Conservation (phyloP, 306 rosid genomes). For the Cucurbita argyrosperma region DNA sequence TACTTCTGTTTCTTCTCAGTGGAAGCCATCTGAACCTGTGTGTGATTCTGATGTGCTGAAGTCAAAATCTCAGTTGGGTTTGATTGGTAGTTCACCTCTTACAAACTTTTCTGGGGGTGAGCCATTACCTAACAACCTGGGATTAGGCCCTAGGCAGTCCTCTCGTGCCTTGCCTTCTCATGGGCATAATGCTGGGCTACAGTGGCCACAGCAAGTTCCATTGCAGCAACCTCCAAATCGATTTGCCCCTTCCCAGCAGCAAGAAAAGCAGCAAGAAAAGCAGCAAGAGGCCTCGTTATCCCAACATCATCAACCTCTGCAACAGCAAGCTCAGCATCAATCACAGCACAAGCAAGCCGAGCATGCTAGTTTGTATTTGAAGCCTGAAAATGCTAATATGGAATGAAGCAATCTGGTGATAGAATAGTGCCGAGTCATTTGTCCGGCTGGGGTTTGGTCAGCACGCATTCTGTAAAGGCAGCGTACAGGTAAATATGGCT, state of each 20-base stretch:
- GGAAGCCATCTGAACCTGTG: conserved; percentile 53
- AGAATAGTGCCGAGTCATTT: conserved; percentile 32
- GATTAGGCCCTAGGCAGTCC: conserved; percentile 43
- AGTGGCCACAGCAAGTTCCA: conserved; percentile 49
- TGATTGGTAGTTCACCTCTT: conserved; percentile 39
- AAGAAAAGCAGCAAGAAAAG: conserved; percentile 31
- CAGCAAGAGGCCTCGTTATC: conserved; percentile 15
- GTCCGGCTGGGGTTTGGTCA: conserved; percentile 33
- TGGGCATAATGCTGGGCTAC: conserved; percentile 52
- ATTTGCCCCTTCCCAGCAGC: conserved; percentile 41
- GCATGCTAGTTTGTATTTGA: conserved; percentile 45
- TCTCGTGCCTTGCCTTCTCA: conserved; percentile 53
- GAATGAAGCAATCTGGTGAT: conserved; percentile 45
- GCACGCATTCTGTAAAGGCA: conserved; percentile 54
- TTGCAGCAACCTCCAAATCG: conserved; percentile 38
- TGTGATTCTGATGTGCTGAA: conserved; percentile 37
- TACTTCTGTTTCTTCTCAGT: conserved; percentile 37
- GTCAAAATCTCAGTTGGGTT: conserved; percentile 31
- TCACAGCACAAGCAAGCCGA: conserved; percentile 46
- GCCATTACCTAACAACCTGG: conserved; percentile 33
- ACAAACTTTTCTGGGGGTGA: conserved; percentile 50
- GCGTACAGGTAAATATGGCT: conserved; percentile 72
- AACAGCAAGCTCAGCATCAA: conserved; percentile 53
- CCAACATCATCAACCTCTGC: conserved; percentile 4
- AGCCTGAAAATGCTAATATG: conserved; percentile 46